These are phyloP conservation scores for Ascodesmis nigricans DNA, from an alignment of 495 filamentous ascomycete genomes.

Conservation along the genomic window DNA sequence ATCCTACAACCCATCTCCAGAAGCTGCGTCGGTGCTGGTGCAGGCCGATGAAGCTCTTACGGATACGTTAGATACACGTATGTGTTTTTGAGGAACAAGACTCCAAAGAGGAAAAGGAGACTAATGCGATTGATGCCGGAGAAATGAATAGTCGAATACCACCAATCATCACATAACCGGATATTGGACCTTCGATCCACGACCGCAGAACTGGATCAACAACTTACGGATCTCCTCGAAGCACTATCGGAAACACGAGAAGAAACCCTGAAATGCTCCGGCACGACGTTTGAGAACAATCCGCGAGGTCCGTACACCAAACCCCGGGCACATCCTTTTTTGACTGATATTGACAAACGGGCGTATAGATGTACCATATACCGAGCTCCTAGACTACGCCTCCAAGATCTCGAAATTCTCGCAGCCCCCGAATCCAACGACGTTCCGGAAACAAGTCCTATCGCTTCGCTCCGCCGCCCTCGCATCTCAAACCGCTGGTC, in stretches of 20 bases:
- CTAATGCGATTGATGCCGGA: conserved; percentile 1
- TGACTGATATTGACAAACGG: conserved; percentile 10
- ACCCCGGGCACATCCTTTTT: neutral
- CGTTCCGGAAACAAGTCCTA: conserved; percentile 14
- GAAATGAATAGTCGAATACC: conserved; percentile 33
- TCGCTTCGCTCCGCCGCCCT: conserved; percentile 13
- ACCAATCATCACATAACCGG: conserved; percentile 44
- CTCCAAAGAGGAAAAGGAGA: neutral
- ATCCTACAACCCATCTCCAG: conserved; percentile 49
- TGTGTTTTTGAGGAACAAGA: conserved; percentile 11
- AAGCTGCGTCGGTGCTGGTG: conserved; percentile 39
- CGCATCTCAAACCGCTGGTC: conserved; percentile 19
- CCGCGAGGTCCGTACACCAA: conserved; percentile 6
- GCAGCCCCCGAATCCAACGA: conserved; percentile 38
- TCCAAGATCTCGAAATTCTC: conserved; percentile 53
- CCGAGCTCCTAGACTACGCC: conserved; percentile 48
- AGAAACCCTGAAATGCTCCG: no score
- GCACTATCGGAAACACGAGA: conserved; percentile 42
- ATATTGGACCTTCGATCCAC: conserved; percentile 39
- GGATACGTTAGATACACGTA: conserved; percentile 36
- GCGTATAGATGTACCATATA: conserved; percentile 32
- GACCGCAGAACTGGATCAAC: conserved; percentile 34
- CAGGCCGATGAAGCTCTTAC: conserved; percentile 43
- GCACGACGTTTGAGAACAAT: no score
- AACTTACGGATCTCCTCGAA: conserved; percentile 37